These are phyloP conservation scores for Silene vulgaris DNA, from an alignment of 179 eudicot species.

Conservation along the genomic window DNA sequence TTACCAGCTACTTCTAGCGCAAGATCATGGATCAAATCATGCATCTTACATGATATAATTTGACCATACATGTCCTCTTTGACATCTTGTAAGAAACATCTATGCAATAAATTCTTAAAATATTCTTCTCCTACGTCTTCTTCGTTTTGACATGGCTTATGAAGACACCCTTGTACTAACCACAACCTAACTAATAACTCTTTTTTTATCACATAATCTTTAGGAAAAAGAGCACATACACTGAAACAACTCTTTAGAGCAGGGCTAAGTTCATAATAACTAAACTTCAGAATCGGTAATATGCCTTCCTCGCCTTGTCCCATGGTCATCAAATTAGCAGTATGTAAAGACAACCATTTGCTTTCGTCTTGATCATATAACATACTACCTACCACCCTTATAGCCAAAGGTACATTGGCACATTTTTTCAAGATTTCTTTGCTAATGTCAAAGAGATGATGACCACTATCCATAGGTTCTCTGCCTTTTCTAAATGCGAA, in stretches of 20 bases:
- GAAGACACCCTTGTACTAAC: conserved; percentile 21
- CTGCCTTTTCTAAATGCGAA: not conserved
- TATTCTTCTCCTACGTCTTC: conserved; percentile 9
- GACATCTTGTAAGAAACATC: conserved; percentile 6
- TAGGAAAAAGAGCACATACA: not conserved
- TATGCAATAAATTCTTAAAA: not conserved
- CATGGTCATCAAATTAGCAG: not conserved
- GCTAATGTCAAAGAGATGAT: conserved; percentile 9
- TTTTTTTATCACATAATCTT: not conserved
- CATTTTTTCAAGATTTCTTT: conserved; percentile 12
- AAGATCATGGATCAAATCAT: conserved; percentile 18
- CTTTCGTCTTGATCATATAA: not conserved
- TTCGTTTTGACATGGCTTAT: not conserved
- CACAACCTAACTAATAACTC: not conserved
- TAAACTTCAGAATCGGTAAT: conserved; percentile 1
- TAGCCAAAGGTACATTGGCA: conserved; percentile 16
- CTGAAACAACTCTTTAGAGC: conserved; percentile 18
- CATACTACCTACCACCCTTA: conserved; percentile 13
- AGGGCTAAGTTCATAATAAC: not conserved
- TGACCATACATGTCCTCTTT: not conserved
- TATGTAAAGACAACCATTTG: conserved; percentile 8
- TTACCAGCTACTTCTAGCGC: not conserved
- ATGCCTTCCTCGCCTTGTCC: conserved; percentile 3
- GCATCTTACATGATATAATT: not conserved
- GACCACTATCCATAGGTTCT: not conserved